A percentile compares a stretch with the other conserved stretches of the same genome.
These are phyloP conservation scores for Blastobotrys ciferrii DNA, from an alignment of 1,139 yeast genomes.

Conservation along the genomic window DNA sequence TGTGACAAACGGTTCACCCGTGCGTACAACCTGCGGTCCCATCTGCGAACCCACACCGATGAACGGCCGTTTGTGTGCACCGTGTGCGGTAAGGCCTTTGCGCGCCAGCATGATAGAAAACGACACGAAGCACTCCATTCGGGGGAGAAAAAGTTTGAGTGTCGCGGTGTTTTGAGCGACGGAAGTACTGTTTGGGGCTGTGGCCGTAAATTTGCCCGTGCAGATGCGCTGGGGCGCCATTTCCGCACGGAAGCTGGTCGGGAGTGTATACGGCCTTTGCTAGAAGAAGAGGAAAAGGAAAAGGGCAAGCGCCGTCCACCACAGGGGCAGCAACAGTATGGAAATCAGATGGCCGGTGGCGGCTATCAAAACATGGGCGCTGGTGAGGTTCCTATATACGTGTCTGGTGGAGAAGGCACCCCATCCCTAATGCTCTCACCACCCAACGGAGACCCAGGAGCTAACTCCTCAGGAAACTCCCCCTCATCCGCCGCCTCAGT, in stretches of 20 bases:
- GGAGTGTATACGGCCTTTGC: slow-evolving; percentile 69
- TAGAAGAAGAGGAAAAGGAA: slow-evolving; percentile 59
- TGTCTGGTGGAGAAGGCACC: slow-evolving; percentile 23
- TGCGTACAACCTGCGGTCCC: slow-evolving; percentile 90
- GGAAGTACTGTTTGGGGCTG: slow-evolving; percentile 79
- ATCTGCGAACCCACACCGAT: slow-evolving; percentile 88
- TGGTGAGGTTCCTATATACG: slow-evolving; percentile 19
- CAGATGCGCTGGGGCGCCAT: slow-evolving; percentile 92
- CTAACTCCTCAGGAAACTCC: slow-evolving; percentile 1
- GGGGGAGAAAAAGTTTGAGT: slow-evolving; percentile 85
- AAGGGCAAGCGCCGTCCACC: neutral
- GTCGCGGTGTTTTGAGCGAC: slow-evolving; percentile 68
- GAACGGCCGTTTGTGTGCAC: slow-evolving; percentile 88
- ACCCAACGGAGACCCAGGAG: slow-evolving; percentile 16
- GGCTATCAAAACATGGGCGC: neutral
- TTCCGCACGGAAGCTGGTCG: slow-evolving; percentile 93
- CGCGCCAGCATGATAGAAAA: slow-evolving; percentile 91
- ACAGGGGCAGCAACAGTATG: slow-evolving; percentile 7
- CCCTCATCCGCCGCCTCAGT: slow-evolving; percentile 10
- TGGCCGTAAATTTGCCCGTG: slow-evolving; percentile 88
- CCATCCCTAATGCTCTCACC: slow-evolving; percentile 27
- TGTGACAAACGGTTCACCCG: slow-evolving; percentile 88
- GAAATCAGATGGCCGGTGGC: neutral
- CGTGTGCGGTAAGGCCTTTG: slow-evolving; percentile 91
- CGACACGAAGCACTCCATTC: slow-evolving; percentile 91